Evolutionary conservation across 176 grass and related monocot genomes (phyloP).

Genomic region (Musa acuminata): DNA sequence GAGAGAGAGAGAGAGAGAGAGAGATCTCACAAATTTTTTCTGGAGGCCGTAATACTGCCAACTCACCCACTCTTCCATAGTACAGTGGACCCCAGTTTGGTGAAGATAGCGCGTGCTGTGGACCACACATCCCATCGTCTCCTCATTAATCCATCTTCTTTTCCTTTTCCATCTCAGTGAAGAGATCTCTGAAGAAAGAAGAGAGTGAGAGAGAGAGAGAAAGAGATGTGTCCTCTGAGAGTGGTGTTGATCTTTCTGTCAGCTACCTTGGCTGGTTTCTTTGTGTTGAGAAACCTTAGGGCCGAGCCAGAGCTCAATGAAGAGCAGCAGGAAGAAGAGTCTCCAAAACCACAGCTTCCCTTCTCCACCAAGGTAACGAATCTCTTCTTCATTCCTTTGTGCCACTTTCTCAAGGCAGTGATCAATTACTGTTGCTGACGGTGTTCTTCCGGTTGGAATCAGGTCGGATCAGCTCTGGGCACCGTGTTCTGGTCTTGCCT

Average conservation of each 20-base stretch:
- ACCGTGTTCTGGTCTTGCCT: conserved; percentile 66
- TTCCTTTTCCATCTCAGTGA: too few relatives aligned
- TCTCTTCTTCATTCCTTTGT: too few relatives aligned
- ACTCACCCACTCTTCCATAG: too few relatives aligned
- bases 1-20: too few relatives aligned
- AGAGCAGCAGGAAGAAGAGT: conserved; percentile 15
- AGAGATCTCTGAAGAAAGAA: too few relatives aligned
- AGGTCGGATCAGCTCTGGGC: conserved; percentile 61
- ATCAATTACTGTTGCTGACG: background rate
- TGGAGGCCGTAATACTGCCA: too few relatives aligned
- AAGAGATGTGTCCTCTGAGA: conserved; percentile 64
- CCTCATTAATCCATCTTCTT: too few relatives aligned
- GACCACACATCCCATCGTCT: too few relatives aligned
- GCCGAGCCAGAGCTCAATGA: conserved; percentile 38
- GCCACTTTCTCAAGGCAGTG: too few relatives aligned
- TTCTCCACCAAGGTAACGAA: conserved; percentile 23
- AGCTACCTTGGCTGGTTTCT: conserved; percentile 88
- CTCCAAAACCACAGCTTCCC: conserved; percentile 15
- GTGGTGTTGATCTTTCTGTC: conserved; percentile 91
- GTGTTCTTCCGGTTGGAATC: background rate
- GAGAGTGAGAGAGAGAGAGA: background rate
- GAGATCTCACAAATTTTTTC: too few relatives aligned
- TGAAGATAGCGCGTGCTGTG: too few relatives aligned
- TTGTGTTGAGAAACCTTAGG: conserved; percentile 55
- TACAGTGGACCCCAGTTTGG: too few relatives aligned